Evolutionary conservation across 805 yeast species (phyloP).

Genomic region (Danielozyma ontarioensis): DNA sequence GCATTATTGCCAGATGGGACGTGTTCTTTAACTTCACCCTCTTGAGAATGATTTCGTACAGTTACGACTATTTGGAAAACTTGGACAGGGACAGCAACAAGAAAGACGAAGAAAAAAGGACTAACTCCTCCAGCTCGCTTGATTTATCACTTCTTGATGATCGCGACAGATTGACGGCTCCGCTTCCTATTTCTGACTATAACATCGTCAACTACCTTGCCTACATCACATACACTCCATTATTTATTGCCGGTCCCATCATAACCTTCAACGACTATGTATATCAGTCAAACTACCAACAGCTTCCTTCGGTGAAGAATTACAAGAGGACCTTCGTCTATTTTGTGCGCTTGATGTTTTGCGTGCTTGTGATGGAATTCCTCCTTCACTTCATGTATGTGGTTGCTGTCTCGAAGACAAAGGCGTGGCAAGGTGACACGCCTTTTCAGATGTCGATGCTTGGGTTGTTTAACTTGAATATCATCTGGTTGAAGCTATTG

Average conservation of each 20-base stretch:
- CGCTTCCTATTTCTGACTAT: slow-evolving; percentile 58
- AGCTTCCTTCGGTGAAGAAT: slow-evolving; percentile 52
- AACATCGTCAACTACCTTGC: slow-evolving; percentile 62
- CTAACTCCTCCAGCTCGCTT: neutral
- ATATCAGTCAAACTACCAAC: slow-evolving; percentile 58
- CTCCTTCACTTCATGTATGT: slow-evolving; percentile 85
- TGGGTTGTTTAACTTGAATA: slow-evolving; percentile 82
- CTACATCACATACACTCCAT: slow-evolving; percentile 78
- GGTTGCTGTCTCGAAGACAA: slow-evolving; percentile 84
- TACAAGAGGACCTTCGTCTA: slow-evolving; percentile 51
- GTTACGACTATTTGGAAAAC: slow-evolving; percentile 64
- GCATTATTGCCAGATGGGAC: slow-evolving; percentile 90
- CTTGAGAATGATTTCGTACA: slow-evolving; percentile 77
- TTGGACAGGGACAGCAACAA: neutral
- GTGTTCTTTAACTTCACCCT: slow-evolving; percentile 89
- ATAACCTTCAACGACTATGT: slow-evolving; percentile 87
- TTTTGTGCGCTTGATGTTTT: slow-evolving; percentile 62
- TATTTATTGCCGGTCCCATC: slow-evolving; percentile 93
- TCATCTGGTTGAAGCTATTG: slow-evolving; percentile 88
- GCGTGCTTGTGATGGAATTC: slow-evolving; percentile 85
- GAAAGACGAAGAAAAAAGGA: neutral
- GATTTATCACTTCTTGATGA: slow-evolving; percentile 37
- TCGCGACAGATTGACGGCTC: slow-evolving; percentile 59
- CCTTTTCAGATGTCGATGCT: slow-evolving; percentile 95
- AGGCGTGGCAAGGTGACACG: slow-evolving; percentile 84